Percentiles rank a stretch among this genome's conserved stretches.
These are phyloP conservation scores for Russula vinacea DNA, from an alignment of 768 basidiomycete species.

Conservation along the genomic window DNA sequence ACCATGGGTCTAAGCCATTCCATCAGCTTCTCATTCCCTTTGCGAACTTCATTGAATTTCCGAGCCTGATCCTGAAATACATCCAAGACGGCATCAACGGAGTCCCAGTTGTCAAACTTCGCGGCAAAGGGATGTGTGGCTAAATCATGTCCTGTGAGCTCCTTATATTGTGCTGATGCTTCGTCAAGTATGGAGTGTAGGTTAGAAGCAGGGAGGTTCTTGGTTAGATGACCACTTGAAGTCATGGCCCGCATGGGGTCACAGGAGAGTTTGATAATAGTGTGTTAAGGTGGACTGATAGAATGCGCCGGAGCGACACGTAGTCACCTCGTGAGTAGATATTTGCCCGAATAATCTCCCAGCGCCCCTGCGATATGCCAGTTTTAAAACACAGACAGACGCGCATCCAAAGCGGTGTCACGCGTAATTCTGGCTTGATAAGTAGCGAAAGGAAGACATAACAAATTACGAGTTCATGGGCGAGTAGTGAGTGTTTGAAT, in stretches of 20 bases:
- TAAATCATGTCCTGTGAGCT: not conserved
- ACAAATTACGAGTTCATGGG: too few species aligned
- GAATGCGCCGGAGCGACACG: not conserved
- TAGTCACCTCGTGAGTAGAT: not conserved
- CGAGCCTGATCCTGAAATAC: not conserved
- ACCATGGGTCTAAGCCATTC: not conserved
- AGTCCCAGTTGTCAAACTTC: conserved; percentile 1
- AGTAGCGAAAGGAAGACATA: not conserved
- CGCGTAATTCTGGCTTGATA: not conserved
- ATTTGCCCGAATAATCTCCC: not conserved
- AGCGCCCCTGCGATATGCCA: not conserved
- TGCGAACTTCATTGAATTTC: not conserved
- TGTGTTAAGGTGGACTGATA: not conserved
- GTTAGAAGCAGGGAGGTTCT: not conserved
- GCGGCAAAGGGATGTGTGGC: not conserved
- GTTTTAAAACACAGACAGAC: conserved; percentile 5
- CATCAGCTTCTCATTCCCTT: not conserved
- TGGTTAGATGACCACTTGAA: not conserved
- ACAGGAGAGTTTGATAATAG: not conserved
- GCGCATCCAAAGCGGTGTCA: not conserved
- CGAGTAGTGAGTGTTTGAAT: too few species aligned
- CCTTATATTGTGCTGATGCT: not conserved
- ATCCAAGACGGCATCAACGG: not conserved
- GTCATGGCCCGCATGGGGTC: too few species aligned
- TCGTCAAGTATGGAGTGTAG: not conserved